Conservation (phyloP, 305 asterid species). For the Fraxinus nigra region DNA sequence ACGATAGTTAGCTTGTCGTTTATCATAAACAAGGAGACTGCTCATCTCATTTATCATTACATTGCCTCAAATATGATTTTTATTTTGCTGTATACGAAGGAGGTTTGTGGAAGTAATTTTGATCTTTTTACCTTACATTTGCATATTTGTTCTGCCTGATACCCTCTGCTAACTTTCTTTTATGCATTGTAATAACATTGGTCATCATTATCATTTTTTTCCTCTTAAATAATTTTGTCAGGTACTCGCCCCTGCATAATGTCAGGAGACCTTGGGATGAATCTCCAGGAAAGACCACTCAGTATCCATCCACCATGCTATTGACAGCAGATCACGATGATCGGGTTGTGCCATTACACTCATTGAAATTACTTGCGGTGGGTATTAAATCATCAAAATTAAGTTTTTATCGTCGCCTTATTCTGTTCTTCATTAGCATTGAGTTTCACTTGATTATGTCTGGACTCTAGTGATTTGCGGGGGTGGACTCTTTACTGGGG, state of each 20-base stretch:
- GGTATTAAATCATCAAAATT: constrained; percentile 14
- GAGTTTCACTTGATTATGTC: background rate
- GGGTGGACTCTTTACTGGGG: background rate
- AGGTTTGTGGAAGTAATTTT: constrained; percentile 8
- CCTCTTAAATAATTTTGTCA: constrained; percentile 20
- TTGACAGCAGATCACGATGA: constrained; percentile 90
- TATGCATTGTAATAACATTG: background rate
- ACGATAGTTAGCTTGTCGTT: background rate
- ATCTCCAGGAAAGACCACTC: constrained; percentile 26
- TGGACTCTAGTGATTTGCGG: background rate
- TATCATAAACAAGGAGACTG: background rate
- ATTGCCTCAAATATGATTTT: background rate
- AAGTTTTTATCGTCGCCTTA: background rate
- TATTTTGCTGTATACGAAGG: background rate
- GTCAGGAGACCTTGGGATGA: constrained; percentile 73
- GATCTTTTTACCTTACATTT: background rate
- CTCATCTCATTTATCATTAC: background rate
- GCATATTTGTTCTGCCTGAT: background rate
- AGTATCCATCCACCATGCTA: constrained; percentile 78
- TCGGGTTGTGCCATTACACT: constrained; percentile 82
- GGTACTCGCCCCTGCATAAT: constrained; percentile 85
- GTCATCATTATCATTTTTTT: background rate
- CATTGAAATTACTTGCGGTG: constrained; percentile 73
- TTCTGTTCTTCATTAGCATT: background rate
- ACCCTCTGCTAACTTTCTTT: background rate